Conservation (phyloP, 805 yeast species). For the Sugiyamaella valdiviana region DNA sequence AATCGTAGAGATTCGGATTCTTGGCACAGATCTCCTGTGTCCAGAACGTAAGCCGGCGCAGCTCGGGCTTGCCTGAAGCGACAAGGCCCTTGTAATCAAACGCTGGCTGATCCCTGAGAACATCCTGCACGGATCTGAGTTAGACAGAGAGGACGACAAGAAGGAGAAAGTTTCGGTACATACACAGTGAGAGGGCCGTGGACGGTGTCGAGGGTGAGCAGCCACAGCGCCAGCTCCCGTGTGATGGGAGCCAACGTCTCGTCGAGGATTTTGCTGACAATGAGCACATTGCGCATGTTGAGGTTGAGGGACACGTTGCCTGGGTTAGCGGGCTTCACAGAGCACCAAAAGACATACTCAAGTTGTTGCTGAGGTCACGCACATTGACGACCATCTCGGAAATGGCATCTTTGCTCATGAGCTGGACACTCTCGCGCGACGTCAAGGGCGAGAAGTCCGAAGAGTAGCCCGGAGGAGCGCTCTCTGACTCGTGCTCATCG, state of each 20-base stretch:
- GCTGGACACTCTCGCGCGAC: constrained; percentile 10
- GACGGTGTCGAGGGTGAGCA: constrained; percentile 18
- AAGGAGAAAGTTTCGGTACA: constrained; percentile 35
- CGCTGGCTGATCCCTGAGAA: constrained; percentile 52
- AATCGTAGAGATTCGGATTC: constrained; percentile 51
- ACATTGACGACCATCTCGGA: constrained; percentile 29
- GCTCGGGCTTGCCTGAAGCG: constrained; percentile 40
- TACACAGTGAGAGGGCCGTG: constrained; percentile 45
- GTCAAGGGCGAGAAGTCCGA: constrained; percentile 5
- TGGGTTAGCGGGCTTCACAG: not conserved
- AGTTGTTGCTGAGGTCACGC: constrained; percentile 27
- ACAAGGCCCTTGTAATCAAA: constrained; percentile 55
- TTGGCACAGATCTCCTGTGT: constrained; percentile 45
- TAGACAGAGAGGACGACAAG: constrained; percentile 60
- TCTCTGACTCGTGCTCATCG: constrained; percentile 6
- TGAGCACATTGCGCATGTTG: constrained; percentile 21
- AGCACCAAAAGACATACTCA: constrained; percentile 19
- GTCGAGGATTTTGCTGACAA: constrained; percentile 25
- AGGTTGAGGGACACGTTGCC: constrained; percentile 24
- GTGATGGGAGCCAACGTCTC: constrained; percentile 18
- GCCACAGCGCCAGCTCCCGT: constrained; percentile 22
- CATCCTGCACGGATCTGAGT: constrained; percentile 61
- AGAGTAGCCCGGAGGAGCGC: constrained; percentile 2
- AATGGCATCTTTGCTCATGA: constrained; percentile 24
- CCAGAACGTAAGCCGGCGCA: constrained; percentile 60